These are phyloP conservation scores for Ceratobasidium sp. DNA, from an alignment of 1,284 basidiomycete genomes.

Conservation along the genomic window DNA sequence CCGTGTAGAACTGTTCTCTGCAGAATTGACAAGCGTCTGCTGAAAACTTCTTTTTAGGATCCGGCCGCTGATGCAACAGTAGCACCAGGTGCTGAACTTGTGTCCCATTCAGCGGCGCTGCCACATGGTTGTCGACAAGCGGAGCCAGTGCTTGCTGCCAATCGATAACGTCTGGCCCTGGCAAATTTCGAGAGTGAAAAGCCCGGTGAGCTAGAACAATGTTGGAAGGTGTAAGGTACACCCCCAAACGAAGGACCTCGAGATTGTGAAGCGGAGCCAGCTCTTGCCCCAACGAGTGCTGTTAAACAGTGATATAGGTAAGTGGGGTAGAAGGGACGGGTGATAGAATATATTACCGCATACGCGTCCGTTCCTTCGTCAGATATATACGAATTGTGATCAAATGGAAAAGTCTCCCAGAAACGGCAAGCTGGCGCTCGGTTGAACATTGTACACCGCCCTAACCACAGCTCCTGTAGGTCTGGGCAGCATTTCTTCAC, in stretches of 20 bases:
- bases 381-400: slow-evolving; percentile 34
- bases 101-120: not conserved
- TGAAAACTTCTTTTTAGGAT: slow-evolving; percentile 19
- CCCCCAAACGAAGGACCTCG: slow-evolving; percentile 9
- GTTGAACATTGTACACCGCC: slow-evolving; percentile 43
- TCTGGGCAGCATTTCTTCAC: slow-evolving; percentile 30
- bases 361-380: slow-evolving; percentile 27
- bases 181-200: slow-evolving; percentile 23
- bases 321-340: not conserved
- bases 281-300: slow-evolving; percentile 41
- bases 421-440: slow-evolving; percentile 28
- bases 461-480: slow-evolving; percentile 30
- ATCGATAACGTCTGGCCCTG: slow-evolving; percentile 14
- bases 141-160: slow-evolving; percentile 22
- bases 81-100: slow-evolving; percentile 19
- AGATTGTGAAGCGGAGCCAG: slow-evolving; percentile 26
- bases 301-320: not conserved
- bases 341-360: slow-evolving; percentile 11
- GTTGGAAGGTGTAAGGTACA: slow-evolving; percentile 31
- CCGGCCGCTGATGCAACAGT: slow-evolving; percentile 6
- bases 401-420: slow-evolving; percentile 37
- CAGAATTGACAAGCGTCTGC: slow-evolving; percentile 11
- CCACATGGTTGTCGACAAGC: not conserved
- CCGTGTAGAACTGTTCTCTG: slow-evolving; percentile 3
- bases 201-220: slow-evolving; percentile 31